Evolutionary conservation across 208 protist genomes (phyloP).

Genomic region (Leishmania amazonensis): DNA sequence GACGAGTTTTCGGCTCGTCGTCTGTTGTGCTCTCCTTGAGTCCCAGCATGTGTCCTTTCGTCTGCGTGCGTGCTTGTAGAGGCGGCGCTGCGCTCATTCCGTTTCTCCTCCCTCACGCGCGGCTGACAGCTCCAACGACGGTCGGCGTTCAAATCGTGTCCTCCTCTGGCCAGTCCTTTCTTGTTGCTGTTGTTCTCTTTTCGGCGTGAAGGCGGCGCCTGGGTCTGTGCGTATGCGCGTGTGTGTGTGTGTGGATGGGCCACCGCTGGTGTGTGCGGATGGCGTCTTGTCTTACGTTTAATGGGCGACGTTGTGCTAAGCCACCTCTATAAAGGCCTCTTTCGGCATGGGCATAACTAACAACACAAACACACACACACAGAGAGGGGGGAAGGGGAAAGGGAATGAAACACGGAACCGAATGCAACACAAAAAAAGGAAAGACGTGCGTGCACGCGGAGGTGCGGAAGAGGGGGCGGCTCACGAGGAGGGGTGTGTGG

Average conservation of each 20-base stretch:
- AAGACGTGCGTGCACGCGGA: neutral
- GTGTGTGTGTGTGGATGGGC: neutral
- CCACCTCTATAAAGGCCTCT: neutral
- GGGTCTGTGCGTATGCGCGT: neutral
- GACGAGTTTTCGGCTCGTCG: neutral
- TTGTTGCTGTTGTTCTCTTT: neutral
- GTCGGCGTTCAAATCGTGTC: neutral
- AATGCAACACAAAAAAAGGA: neutral
- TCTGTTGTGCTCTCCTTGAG: neutral
- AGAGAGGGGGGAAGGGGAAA: neutral
- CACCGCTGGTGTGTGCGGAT: neutral
- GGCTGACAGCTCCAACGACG: neutral
- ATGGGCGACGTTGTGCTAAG: neutral
- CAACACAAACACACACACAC: neutral
- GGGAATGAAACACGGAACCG: neutral
- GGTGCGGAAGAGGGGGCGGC: no score
- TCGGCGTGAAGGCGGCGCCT: neutral
- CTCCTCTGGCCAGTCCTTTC: neutral
- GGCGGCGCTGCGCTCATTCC: neutral
- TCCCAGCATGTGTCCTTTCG: neutral
- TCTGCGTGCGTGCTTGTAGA: neutral
- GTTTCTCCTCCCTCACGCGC: neutral
- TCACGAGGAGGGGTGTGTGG: neutral
- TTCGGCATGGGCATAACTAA: neutral
- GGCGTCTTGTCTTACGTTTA: constrained; percentile 2